Conservation (phyloP, 768 basidiomycete species). For the Agaricus blazei region DNA sequence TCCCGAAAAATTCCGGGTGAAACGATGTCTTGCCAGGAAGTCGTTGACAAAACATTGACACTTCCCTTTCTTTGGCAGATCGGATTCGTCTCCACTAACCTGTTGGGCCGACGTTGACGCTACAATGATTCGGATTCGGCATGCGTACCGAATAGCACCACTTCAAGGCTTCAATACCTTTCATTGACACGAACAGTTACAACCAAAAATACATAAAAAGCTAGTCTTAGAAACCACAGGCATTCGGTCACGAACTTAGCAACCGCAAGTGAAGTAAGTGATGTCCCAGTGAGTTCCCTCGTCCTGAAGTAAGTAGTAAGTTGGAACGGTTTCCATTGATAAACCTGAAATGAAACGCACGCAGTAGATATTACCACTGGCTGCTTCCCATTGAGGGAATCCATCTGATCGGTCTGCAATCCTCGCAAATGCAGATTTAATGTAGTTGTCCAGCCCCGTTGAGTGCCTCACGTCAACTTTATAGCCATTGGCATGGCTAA, state of each 20-base stretch:
- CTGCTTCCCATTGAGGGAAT: constrained; percentile 22
- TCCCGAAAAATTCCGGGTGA: too few relatives aligned
- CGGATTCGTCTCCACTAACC: too few relatives aligned
- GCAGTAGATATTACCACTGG: constrained; percentile 24
- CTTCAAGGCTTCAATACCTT: too few relatives aligned
- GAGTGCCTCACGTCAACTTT: constrained; percentile 23
- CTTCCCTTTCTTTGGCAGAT: too few relatives aligned
- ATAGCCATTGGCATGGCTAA: constrained; percentile 23
- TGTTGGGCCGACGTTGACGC: too few relatives aligned
- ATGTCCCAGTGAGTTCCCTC: constrained; percentile 26
- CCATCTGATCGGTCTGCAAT: constrained; percentile 24
- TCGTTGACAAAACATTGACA: too few relatives aligned
- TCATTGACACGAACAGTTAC: too few relatives aligned
- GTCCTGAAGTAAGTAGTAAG: constrained; percentile 12
- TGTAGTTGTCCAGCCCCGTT: constrained; percentile 20
- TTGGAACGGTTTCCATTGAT: not conserved
- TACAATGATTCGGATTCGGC: too few relatives aligned
- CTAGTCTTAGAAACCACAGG: too few relatives aligned
- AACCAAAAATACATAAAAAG: too few relatives aligned
- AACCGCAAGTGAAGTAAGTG: constrained; percentile 9
- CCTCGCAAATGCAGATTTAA: constrained; percentile 17
- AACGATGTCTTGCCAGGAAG: too few relatives aligned
- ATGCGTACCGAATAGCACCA: too few relatives aligned
- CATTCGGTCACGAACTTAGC: not conserved
- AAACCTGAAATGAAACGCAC: constrained; percentile 14